phyloP scores from a whole-genome alignment of 192 early-diverging fungal species.

The Irineochytrium annulatum region DNA sequence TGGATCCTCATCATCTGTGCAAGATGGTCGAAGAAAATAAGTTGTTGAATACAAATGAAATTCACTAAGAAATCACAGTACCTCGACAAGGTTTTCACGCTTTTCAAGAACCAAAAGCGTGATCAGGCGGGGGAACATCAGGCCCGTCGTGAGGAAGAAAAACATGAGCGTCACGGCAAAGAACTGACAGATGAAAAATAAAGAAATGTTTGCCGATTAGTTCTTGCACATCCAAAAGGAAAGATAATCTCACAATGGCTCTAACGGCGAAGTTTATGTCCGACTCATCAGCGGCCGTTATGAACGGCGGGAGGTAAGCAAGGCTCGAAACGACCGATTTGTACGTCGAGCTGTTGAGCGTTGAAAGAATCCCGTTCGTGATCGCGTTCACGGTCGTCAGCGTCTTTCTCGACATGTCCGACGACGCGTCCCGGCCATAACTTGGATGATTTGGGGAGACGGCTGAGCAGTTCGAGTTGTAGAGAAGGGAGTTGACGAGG shows the following conservation, averaged over 20 bases:
- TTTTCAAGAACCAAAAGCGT: constrained; percentile 24
- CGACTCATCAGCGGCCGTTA: not conserved
- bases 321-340: not conserved
- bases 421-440: too few relatives aligned
- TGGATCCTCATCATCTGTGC: constrained; percentile 36
- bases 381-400: not conserved
- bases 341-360: not conserved
- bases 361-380: not conserved
- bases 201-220: too few relatives aligned
- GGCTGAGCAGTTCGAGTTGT: too few relatives aligned
- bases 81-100: constrained; percentile 25
- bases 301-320: not conserved
- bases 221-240: too few relatives aligned
- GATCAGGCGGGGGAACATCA: constrained; percentile 26
- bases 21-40: too few relatives aligned
- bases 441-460: too few relatives aligned
- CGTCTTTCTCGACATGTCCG: too few relatives aligned
- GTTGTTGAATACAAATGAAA: too few relatives aligned
- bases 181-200: too few relatives aligned
- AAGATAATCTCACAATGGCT: not conserved
- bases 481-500: too few relatives aligned
- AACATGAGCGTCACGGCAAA: constrained; percentile 14
- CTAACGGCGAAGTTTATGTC: constrained; percentile 2
- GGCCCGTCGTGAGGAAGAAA: constrained; percentile 18
- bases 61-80: too few relatives aligned